These are phyloP conservation scores for Prunus davidiana DNA, from an alignment of 306 rosid species.

Conservation along the genomic window DNA sequence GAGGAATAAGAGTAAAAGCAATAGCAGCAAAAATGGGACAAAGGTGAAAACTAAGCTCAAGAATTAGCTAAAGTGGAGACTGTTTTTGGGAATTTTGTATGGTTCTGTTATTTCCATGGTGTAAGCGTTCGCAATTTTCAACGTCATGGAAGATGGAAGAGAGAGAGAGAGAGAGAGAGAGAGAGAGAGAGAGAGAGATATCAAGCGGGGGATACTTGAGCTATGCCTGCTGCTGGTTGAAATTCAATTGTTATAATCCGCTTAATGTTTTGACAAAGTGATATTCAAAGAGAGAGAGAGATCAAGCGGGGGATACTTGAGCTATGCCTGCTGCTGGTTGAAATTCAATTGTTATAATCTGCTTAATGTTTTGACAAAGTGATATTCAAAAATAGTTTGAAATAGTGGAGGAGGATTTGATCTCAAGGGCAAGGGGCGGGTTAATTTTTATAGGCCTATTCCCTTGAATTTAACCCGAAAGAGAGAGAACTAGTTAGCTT, in stretches of 20 bases:
- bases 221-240: not conserved
- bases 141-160: not conserved
- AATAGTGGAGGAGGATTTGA: too few species aligned
- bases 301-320: not conserved
- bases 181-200: not conserved
- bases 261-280: too few species aligned
- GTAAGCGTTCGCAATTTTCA: not conserved
- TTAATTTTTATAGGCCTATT: too few species aligned
- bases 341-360: not conserved
- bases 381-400: too few species aligned
- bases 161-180: not conserved
- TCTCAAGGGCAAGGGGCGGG: too few species aligned
- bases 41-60: conserved; percentile 28
- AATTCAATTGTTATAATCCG: not conserved
- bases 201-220: not conserved
- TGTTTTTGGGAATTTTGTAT: not conserved
- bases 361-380: too few species aligned
- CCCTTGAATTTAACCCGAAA: too few species aligned
- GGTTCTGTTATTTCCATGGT: not conserved
- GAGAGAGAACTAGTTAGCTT: too few species aligned
- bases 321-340: not conserved
- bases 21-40: conserved; percentile 30
- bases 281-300: not conserved
- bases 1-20: conserved; percentile 33
- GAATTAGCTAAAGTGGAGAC: not conserved